Evolutionary conservation across 1,139 yeast species (phyloP), one percentile per base, ranked within the genome.

Genomic region (Groenewaldozyma auringiensis): DNA sequence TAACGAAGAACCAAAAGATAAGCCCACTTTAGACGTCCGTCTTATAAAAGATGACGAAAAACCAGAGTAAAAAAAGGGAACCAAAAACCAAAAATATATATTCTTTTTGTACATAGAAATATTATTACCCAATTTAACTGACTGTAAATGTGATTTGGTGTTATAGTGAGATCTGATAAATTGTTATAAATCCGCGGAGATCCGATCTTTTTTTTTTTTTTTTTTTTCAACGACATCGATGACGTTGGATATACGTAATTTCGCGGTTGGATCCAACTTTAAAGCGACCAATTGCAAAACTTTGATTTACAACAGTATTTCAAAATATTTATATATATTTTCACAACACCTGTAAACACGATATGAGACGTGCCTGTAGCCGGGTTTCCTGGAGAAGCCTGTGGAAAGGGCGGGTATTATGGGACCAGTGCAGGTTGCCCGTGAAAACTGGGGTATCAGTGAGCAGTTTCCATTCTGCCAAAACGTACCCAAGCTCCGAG

Each of bases 1-100:
- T 32, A 6, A 6, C 6, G 18, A 40, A n/a, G 41, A 39, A 31
- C 76, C 22, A 4, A 37, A 41, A 32, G 43, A 41, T 4, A 42
- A 45, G 31, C 21, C 36, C 6, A 32, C 36, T 6, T 14, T 32
- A 6, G 36, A 32, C 18, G 36, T 33, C 17, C 4, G 4, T 11
- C 36, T 33, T n/a, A 33, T 33, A 14, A 33, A 33, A 33, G 36
- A 33, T 6, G 36, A 33, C 18, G 17, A 9, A 4, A 33, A n/a
- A 33, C 4, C 16, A 33, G 29, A 25, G 11, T 25, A 25, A 25
- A 33, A 33, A 17, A 6, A n/a, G 16, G 18, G 36, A 33, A 17
- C 4, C 4, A 27, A 9, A 27, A 27, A 27, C 31, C 31, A 9
- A 13, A 27, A 27, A 27, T n/a, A n/a, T n/a, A n/a, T n/a, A n/a